Evolutionary conservation across 1,284 basidiomycete species (phyloP), one percentile per base, ranked within the genome.

Genomic region (Agroathelia rolfsii): DNA sequence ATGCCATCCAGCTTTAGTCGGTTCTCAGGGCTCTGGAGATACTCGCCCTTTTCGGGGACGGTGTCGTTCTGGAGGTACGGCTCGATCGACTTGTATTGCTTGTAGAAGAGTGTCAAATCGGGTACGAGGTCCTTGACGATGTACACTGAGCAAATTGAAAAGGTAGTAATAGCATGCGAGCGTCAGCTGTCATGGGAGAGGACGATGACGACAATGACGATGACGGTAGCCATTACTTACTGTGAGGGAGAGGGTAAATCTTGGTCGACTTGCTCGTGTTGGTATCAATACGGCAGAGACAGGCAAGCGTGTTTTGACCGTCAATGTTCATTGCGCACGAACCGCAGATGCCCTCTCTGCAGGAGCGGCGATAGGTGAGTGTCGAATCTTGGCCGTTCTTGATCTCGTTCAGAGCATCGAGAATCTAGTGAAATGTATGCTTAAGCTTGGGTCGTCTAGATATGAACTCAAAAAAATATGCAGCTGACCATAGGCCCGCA

Each of bases 311-410:
- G 72, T 97, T 97, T 59, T 88, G 78, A 41, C 94, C 94, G 58
- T 97, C 83, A 53, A 97, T 89, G 72, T 97, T 97, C 94, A 98
- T 96, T 40, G 94, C 93, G 56, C 94, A 98, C 11, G 87, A 93
- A 28, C 94, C 95, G 52, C 95, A 97, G 50, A 97, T 98, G 41
- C 94, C 94, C 67, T 97, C 94, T 45, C 94, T 69, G 72, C 94
- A 98, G 19, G 89, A 95, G 37, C 93, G 78, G 38, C 93, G 81
- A 72, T 97, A 97, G 11, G 93, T 96, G 28, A 98, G 69, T 2
- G 94, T 95, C 5, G 94, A 85, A 65, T 97, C 94, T 16, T 93
- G 55, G 60, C 97, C 93, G 61, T 97, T 97, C 76, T 98, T 98
- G 59, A 98, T 96, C 66, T 98, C 97, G 66, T 97, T 95, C 48